Conservation (phyloP, 2,329 filamentous ascomycete species). For the Curvularia sp. region DNA sequence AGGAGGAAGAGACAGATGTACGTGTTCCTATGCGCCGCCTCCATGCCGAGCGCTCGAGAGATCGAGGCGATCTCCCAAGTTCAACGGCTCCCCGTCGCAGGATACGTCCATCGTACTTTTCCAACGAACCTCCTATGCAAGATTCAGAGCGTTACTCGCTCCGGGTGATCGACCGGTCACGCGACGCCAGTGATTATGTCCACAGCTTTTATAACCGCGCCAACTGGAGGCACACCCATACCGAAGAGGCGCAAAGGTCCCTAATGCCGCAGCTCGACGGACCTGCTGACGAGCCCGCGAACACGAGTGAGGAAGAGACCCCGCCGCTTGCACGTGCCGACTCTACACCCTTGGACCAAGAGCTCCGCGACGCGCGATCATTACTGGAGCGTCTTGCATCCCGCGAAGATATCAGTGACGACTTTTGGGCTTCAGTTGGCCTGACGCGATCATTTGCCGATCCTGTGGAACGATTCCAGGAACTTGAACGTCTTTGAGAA, state of each 20-base stretch:
- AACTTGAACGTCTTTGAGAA: slow-evolving; percentile 38
- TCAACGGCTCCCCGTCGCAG: slow-evolving; percentile 19
- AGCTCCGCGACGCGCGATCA: slow-evolving; percentile 71
- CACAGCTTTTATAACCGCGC: slow-evolving; percentile 36
- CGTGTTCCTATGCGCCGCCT: slow-evolving; percentile 18
- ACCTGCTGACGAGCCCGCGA: slow-evolving; percentile 28
- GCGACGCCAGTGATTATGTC: slow-evolving; percentile 40
- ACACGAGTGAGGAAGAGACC: slow-evolving; percentile 30
- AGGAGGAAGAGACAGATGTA: slow-evolving; percentile 54
- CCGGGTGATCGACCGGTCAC: slow-evolving; percentile 36
- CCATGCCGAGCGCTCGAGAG: slow-evolving; percentile 35
- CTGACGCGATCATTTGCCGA: slow-evolving; percentile 47
- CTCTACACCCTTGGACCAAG: slow-evolving; percentile 41
- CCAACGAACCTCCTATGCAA: slow-evolving; percentile 38
- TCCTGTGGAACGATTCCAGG: slow-evolving; percentile 46
- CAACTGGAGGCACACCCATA: slow-evolving; percentile 12
- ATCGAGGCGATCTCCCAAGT: slow-evolving; percentile 16
- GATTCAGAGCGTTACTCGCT: slow-evolving; percentile 40
- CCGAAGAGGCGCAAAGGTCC: slow-evolving; percentile 11
- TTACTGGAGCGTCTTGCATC: slow-evolving; percentile 74
- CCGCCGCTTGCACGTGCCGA: slow-evolving; percentile 15
- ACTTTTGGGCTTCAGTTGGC: slow-evolving; percentile 71
- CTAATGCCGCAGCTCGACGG: slow-evolving; percentile 28
- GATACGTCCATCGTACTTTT: slow-evolving; percentile 31
- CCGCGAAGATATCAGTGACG: slow-evolving; percentile 78